These are phyloP conservation scores for Globisporangium takayamanum DNA, from an alignment of 352 stramenopile genomes.

Conservation along the genomic window DNA sequence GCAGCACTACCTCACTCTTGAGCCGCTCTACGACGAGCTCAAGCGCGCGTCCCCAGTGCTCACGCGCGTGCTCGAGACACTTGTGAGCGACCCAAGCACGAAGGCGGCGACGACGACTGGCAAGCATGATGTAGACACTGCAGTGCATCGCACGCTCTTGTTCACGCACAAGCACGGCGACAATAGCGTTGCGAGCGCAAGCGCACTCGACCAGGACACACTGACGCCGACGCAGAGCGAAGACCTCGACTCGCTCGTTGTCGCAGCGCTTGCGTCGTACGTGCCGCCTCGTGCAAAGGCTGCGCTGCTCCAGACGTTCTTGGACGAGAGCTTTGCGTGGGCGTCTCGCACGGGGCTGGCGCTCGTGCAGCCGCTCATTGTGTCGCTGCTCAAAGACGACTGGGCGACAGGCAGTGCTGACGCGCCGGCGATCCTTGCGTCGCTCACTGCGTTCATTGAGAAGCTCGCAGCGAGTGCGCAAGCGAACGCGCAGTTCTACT, in stretches of 20 bases:
- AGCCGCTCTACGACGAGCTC: slow-evolving; percentile 39
- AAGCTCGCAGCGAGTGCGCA: slow-evolving; percentile 13
- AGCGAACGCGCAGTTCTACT: slow-evolving; percentile 17
- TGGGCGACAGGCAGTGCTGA: background rate
- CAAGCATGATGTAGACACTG: background rate
- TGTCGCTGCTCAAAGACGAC: slow-evolving; percentile 15
- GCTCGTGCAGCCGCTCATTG: slow-evolving; percentile 15
- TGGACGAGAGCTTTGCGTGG: slow-evolving; percentile 14
- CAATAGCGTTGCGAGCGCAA: background rate
- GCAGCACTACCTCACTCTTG: slow-evolving; percentile 37
- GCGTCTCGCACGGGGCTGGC: slow-evolving; percentile 9
- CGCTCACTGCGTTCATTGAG: slow-evolving; percentile 14
- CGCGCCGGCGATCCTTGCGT: background rate
- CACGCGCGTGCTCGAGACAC: slow-evolving; percentile 6
- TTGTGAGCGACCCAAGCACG: slow-evolving; percentile 10
- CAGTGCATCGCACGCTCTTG: slow-evolving; percentile 25
- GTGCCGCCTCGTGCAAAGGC: slow-evolving; percentile 5
- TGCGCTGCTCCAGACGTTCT: slow-evolving; percentile 6
- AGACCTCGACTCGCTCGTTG: slow-evolving; percentile 15
- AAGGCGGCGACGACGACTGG: slow-evolving; percentile 10
- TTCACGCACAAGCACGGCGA: slow-evolving; percentile 32
- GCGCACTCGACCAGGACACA: background rate
- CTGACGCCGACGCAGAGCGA: slow-evolving; percentile 12
- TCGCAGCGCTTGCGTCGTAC: slow-evolving; percentile 14
- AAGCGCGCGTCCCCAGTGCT: slow-evolving; percentile 14